Evolutionary conservation across 2,329 filamentous ascomycete species (phyloP), one percentile per base, ranked within the genome.

Genomic region (Xylariomycetidae sp.): DNA sequence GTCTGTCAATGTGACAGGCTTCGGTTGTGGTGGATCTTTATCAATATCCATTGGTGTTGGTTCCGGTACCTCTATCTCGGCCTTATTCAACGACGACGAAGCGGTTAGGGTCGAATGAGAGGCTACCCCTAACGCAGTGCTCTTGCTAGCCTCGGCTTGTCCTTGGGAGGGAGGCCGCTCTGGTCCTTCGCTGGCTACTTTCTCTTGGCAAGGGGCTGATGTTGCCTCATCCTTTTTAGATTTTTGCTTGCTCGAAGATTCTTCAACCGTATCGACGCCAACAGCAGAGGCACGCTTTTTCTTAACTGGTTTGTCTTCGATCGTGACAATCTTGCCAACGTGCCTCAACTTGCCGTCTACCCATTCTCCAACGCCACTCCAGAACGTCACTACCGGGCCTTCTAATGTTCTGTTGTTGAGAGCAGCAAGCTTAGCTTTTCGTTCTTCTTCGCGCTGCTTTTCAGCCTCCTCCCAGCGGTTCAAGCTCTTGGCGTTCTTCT

Each of bases 391-490:
- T 9, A 96, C 87, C 0, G 92, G 88, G 0, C 92, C 92, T 34
- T 90, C 82, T 7, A 97, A 72, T 31, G 85, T 87, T 30, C 89
- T 79, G 56, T 88, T 87, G 51, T 94, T 85, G 48, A 97, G 68
- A 11, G 90, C 92, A 25, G 90, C 88, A 30, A 97, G 69, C 62
- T 85, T 90, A 25, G 81, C 84, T 44, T 80, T 76, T 41, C 90
- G 76, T 53, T 94, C 85, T 50, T 90, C 87, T 46, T 89, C 85
- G 38, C 90, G 80, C 56, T 84, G 80, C 62, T 88, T 88, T 63
- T 98, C 92, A 6, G 88, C 86, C 58, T 88, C 84, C 59, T 97
- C 89, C 89, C 90, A 97, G 36, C 87, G 75, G 54, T 90, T 96
- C 53, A 95, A 65, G 59, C 84, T 97, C 70, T 87, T 94, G 48